Conservation (phyloP, 192 early-diverging fungal species). For the Glomus cerebriforme region DNA sequence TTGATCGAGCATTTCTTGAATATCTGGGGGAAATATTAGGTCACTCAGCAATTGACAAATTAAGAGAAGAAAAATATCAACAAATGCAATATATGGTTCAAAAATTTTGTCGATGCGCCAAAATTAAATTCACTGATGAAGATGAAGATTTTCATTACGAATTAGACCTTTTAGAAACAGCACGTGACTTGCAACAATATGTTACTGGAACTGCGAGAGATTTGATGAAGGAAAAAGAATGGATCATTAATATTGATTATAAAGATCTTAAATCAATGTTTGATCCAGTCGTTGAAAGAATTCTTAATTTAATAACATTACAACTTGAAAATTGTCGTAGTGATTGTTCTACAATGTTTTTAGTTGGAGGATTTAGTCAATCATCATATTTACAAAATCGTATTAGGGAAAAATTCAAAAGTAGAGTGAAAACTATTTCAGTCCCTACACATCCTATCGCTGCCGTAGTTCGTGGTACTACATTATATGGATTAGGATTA, state of each 20-base stretch:
- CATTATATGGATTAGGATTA: constrained; percentile 44
- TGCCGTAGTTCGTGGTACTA: constrained; percentile 58
- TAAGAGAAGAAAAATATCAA: not conserved
- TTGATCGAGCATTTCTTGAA: constrained; percentile 37
- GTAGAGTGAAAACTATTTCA: constrained; percentile 49
- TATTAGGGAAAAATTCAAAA: constrained; percentile 52
- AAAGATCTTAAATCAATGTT: constrained; percentile 38
- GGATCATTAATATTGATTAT: constrained; percentile 19
- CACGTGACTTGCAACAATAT: constrained; percentile 1
- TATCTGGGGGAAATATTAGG: not conserved
- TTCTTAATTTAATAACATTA: constrained; percentile 53
- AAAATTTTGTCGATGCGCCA: constrained; percentile 5
- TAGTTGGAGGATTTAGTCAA: constrained; percentile 60
- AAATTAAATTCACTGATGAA: not conserved
- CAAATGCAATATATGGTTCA: constrained; percentile 12
- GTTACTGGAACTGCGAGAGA: not conserved
- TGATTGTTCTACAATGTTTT: constrained; percentile 50
- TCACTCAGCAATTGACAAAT: not conserved
- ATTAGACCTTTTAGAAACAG: constrained; percentile 1
- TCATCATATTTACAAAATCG: constrained; percentile 58
- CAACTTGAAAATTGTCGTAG: constrained; percentile 46
- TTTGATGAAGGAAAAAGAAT: constrained; percentile 11
- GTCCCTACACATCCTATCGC: constrained; percentile 56
- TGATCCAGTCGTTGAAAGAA: constrained; percentile 57
- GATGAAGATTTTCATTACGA: not conserved